Base-by-base conservation (phyloP, 352 stramenopile genomes). In the Phytophthora tubulina region DNA sequence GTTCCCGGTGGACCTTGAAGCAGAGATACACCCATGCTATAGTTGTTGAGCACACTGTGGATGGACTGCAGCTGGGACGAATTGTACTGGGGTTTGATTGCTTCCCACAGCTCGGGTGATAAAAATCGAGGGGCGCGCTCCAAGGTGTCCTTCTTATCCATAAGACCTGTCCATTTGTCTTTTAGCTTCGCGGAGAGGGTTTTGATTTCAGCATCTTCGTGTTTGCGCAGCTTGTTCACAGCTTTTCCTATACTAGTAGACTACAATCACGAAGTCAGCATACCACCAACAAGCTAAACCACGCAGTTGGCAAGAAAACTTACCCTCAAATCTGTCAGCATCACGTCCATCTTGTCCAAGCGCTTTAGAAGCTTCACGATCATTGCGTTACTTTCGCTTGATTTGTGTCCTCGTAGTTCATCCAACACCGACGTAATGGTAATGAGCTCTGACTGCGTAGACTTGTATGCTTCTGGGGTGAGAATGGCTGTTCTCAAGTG, bases 1-100 rank as follows among this genome's bases (percentile, higher is more conserved):
- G 94, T 99, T 63, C 97, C 96, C 2, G 97, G 97, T 6, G 97
- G 97, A 13, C 97, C 97, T 81, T 99, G 97, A 5, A 99, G 82
- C 32, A 97, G 55, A n/a, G 86, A 96, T 30, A 97, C 86, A 14
- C 87, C 90, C 35, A 86, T 78, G 9, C 67, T 88, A 75, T 97
- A 97, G 73, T 97, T 96, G 77, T 94, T 96, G 6, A 97, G 63
- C 27, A 94, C 88, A 45, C 81, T 96, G 67, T 96, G 87, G 45
- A 97, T 91, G 10, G 87, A 94, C 62, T 97, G 90, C 33, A 97
- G 73, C 67, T 97, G 90, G 10, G 88, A 96, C 50, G 88, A 82
- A 45, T 97, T 97, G 73, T 96, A 97, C 67, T 92, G 88, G 2
- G 52, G 70, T 52, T 86, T 90, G 30, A 97, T 85, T 4, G 88